Conservation (phyloP, 1,284 basidiomycete species). For the Fomitopsis betulina region DNA sequence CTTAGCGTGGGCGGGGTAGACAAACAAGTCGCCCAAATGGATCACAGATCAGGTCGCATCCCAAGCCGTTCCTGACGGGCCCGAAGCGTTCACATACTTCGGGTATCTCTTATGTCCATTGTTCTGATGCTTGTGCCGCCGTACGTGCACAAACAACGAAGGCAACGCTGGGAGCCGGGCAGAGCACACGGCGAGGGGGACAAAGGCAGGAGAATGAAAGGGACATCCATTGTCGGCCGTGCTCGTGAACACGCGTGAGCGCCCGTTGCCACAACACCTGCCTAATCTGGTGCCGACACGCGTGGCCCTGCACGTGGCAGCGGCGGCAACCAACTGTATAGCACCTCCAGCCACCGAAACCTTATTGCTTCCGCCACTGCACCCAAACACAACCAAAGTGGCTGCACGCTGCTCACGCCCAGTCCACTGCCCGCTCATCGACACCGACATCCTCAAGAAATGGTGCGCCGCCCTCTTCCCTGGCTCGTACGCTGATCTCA, state of each 20-base stretch:
- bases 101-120: neutral
- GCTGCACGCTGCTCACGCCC: conserved; percentile 12
- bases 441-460: conserved; percentile 50
- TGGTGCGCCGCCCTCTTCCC: conserved; percentile 40
- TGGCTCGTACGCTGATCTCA: conserved; percentile 2
- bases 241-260: neutral
- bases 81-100: neutral
- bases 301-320: neutral
- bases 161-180: neutral
- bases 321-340: conserved; percentile 26
- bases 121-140: neutral
- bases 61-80: neutral
- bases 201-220: conserved; percentile 15
- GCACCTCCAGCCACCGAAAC: conserved; percentile 30
- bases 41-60: neutral
- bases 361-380: conserved; percentile 25
- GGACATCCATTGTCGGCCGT: conserved; percentile 19
- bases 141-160: neutral
- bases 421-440: conserved; percentile 24
- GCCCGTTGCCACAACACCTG: conserved; percentile 16
- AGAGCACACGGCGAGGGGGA: neutral
- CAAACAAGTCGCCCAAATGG: conserved; percentile 1
- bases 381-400: conserved; percentile 26
- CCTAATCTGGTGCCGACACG: conserved; percentile 12
- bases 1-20: neutral